These are phyloP conservation scores for Plasmodium gaboni DNA, from an alignment of 169 alveolate genomes.

Conservation along the genomic window DNA sequence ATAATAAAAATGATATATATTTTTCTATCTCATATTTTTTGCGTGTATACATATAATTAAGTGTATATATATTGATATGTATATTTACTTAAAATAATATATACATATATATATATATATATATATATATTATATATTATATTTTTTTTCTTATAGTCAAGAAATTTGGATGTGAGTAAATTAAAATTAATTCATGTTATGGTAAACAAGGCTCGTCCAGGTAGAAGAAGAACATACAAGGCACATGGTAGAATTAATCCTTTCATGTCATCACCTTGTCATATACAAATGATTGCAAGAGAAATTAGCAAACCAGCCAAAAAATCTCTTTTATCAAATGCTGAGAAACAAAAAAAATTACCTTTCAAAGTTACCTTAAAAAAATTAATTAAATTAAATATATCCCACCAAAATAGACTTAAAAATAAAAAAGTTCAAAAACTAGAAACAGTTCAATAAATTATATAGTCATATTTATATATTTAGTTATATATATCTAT, in stretches of 20 bases:
- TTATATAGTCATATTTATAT: no score
- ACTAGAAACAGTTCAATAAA: conserved; percentile 3
- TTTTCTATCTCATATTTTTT: not conserved
- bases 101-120: not conserved
- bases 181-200: conserved; percentile 92
- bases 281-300: conserved; percentile 90
- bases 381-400: conserved; percentile 58
- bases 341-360: conserved; percentile 40
- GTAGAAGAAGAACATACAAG: conserved; percentile 98
- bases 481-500: no score
- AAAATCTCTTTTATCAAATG: conserved; percentile 55
- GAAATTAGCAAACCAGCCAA: conserved; percentile 85
- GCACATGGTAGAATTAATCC: conserved; percentile 99
- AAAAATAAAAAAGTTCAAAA: conserved; percentile 14
- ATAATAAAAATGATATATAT: conserved; percentile 29
- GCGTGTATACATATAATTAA: not conserved
- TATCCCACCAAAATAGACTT: conserved; percentile 28
- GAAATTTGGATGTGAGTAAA: conserved; percentile 94
- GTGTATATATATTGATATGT: not conserved
- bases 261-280: conserved; percentile 93
- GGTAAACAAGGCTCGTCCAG: conserved; percentile 96
- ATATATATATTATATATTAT: conserved; percentile 7
- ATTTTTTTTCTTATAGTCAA: conserved; percentile 81
- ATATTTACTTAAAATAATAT: not conserved
- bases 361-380: conserved; percentile 65